Percentiles rank a stretch among this genome's conserved stretches.
phyloP scores from a whole-genome alignment of 768 basidiomycete species.

The Albatrellus ellisii region DNA sequence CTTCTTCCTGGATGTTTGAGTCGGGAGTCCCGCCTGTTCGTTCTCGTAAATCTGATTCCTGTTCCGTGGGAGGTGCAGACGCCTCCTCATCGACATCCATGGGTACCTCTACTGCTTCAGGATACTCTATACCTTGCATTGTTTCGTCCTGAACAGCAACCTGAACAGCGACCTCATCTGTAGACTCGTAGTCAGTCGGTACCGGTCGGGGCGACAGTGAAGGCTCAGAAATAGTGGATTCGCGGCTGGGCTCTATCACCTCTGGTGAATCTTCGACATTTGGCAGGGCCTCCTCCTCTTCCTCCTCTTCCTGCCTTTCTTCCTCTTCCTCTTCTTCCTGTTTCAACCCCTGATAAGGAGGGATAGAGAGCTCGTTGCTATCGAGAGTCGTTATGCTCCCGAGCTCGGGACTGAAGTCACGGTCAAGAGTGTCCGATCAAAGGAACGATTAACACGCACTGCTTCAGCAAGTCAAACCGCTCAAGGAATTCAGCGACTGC shows the following conservation, averaged over 20 bases:
- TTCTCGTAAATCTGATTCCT: constrained; percentile 1
- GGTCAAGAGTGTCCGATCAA: constrained; percentile 3
- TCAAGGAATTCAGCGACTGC: constrained; percentile 39
- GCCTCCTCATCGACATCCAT: not conserved
- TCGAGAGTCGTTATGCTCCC: constrained; percentile 19
- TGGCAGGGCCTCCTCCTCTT: too few species aligned
- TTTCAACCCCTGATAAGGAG: constrained; percentile 2
- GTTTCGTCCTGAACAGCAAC: not conserved
- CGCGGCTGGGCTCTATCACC: not conserved
- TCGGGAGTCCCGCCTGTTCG: too few species aligned
- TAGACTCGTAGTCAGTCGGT: not conserved
- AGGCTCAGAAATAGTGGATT: not conserved
- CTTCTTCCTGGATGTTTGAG: too few species aligned
- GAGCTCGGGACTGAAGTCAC: constrained; percentile 20
- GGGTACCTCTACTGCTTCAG: constrained; percentile 1
- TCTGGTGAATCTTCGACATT: not conserved
- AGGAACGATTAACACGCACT: constrained; percentile 25
- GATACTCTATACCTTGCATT: not conserved
- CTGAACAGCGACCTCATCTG: not conserved
- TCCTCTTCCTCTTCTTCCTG: not conserved
- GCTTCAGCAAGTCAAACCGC: constrained; percentile 38
- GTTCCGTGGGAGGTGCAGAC: constrained; percentile 11
- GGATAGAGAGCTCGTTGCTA: constrained; percentile 14
- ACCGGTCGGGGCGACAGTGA: not conserved
- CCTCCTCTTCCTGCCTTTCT: too few species aligned